A percentile compares a stretch with the other conserved stretches of the same genome.
These are phyloP conservation scores for Linnemannia zychae DNA, from an alignment of 192 early-diverging fungal species.

Conservation along the genomic window DNA sequence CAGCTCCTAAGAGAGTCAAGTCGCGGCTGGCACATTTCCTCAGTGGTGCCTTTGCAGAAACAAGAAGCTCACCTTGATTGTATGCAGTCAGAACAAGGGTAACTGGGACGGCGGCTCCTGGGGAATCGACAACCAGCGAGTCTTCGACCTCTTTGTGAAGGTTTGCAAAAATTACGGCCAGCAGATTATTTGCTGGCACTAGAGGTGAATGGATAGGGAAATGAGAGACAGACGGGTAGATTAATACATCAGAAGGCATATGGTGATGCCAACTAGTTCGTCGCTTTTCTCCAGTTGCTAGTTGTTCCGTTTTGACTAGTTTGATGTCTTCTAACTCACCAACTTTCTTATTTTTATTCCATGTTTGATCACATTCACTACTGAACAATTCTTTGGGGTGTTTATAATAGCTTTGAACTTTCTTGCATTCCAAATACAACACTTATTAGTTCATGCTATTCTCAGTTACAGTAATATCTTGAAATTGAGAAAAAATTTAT, in stretches of 20 bases:
- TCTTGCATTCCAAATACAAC: not conserved
- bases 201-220: not conserved
- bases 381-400: not conserved
- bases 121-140: not conserved
- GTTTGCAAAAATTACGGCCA: not conserved
- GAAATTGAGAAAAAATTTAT: no score
- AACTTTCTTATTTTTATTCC: not conserved
- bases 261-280: not conserved
- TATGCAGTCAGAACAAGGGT: not conserved
- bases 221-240: no score
- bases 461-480: no score
- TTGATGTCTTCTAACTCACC: not conserved
- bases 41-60: not conserved
- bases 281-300: not conserved
- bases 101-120: constrained; percentile 4
- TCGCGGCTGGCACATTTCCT: not conserved
- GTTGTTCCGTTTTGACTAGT: not conserved
- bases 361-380: not conserved
- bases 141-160: not conserved
- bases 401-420: not conserved
- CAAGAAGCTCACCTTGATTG: not conserved
- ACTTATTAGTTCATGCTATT: no score
- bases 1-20: not conserved
- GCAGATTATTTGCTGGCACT: not conserved
- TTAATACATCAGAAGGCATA: not conserved